These are phyloP conservation scores for Paecilomyces sp. DNA, from an alignment of 2,329 filamentous ascomycete genomes.

Conservation along the genomic window DNA sequence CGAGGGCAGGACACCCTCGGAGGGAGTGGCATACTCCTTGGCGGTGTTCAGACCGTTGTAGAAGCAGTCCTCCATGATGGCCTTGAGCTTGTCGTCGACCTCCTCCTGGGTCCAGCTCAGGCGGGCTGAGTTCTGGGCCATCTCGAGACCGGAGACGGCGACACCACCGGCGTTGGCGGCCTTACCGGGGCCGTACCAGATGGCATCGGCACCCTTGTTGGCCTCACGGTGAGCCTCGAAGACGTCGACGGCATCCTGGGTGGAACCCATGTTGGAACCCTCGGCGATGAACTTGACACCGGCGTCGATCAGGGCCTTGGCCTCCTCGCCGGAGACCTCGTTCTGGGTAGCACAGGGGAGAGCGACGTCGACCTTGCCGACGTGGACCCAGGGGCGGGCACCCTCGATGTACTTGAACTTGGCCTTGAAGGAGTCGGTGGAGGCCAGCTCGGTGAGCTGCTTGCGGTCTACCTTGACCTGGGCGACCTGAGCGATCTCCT, in stretches of 20 bases:
- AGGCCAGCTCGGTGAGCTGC: constrained; percentile 66
- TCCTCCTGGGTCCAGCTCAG: constrained; percentile 81
- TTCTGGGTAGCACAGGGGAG: constrained; percentile 95
- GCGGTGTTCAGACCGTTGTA: constrained; percentile 81
- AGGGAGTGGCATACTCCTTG: constrained; percentile 73
- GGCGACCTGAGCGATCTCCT: constrained; percentile 72
- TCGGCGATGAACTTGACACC: constrained; percentile 86
- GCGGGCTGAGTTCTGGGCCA: constrained; percentile 94
- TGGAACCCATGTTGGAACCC: constrained; percentile 99
- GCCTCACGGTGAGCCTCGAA: constrained; percentile 70
- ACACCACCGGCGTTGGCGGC: constrained; percentile 97
- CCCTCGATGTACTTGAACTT: constrained; percentile 83
- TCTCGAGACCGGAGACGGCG: constrained; percentile 93
- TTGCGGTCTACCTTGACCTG: constrained; percentile 80
- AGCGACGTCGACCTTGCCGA: constrained; percentile 81
- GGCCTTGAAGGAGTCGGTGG: constrained; percentile 47
- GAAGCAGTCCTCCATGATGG: constrained; percentile 93
- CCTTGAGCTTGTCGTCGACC: constrained; percentile 84
- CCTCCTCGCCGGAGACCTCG: constrained; percentile 90
- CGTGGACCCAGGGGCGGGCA: constrained; percentile 84
- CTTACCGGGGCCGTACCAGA: constrained; percentile 98
- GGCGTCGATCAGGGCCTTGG: constrained; percentile 66
- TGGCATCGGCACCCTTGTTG: constrained; percentile 58
- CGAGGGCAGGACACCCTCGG: constrained; percentile 78
- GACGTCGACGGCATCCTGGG: constrained; percentile 85